Conservation (phyloP, 352 stramenopile genomes). For the Pythium diclinum region DNA sequence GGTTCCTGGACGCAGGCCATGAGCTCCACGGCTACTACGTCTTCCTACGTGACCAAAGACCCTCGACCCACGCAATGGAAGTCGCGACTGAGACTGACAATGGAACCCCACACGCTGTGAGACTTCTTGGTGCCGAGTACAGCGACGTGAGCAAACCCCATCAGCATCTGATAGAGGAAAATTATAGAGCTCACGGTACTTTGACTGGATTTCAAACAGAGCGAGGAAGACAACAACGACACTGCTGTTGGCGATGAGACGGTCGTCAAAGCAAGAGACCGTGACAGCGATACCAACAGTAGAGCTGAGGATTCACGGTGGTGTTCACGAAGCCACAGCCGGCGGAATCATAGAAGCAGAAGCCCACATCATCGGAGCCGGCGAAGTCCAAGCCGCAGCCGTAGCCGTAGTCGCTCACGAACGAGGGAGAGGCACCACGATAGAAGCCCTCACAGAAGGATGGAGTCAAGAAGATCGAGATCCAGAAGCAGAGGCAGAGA, state of each 20-base stretch:
- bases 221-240: background rate
- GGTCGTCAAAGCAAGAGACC: background rate
- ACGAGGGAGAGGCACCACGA: background rate
- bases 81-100: too few relatives aligned
- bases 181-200: background rate
- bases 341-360: too few relatives aligned
- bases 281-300: background rate
- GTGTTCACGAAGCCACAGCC: background rate
- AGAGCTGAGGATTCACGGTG: background rate
- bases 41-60: slow-evolving; percentile 3
- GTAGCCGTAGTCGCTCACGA: background rate
- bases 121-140: slow-evolving; percentile 15
- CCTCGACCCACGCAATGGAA: background rate
- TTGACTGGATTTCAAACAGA: background rate
- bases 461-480: background rate
- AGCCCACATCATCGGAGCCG: background rate
- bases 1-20: slow-evolving; percentile 8
- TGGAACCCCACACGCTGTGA: background rate
- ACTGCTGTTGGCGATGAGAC: background rate
- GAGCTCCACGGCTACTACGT: slow-evolving; percentile 16
- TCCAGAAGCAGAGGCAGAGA: background rate
- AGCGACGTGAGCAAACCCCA: background rate
- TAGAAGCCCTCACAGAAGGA: background rate
- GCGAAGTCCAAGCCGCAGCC: background rate
- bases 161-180: background rate